Evolutionary conservation across 371 early-diverging fungal species (phyloP), one percentile per base, ranked within the genome.

Genomic region (Mortierella sp.): DNA sequence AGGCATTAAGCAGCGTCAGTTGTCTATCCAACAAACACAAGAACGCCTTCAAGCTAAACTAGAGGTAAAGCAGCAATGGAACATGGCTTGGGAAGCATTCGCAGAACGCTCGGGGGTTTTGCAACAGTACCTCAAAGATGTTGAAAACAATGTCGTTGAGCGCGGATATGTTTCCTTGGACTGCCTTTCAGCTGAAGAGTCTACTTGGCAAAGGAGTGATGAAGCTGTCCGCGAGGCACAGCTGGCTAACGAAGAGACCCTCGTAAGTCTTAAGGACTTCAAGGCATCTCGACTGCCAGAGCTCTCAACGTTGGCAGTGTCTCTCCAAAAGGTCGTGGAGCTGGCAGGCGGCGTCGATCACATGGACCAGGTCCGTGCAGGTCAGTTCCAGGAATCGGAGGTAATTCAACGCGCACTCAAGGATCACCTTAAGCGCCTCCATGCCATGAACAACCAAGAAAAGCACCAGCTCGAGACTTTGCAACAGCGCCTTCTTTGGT

Each of bases 21-120:
- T 17, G 58, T 54, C 80, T 0, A 79, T 79, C 26, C 66, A 74
- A 28, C 51, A 70, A 26, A 54, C 64, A 0, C 74, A 70, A 58
- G 66, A 62, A 1, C 66, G 75, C 17, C 74, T 79, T 2, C 74
- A 74, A 43, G 55, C 66, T 13, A 49, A 58, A 10, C 49, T 79
- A n/a, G 80, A 74, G 17, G 51, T 69, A 31, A 79, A 79, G 61
- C 70, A 79, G 53, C 74, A 79, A 31, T 79, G 80, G 80, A 55
- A 74, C 19, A 35, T 74, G 61, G 70, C 80, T 12, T 74, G 74
- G 80, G 60, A 53, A 1, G 49, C 70, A 8, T 79, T 79, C 32
- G 40, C 63, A 0, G 68, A 79, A 32, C 64, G 75, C 9, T 62
- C 71, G 10, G n/a, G 45, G 47, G 45, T 65, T 17, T 57, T 79